Percentiles rank a stretch among this genome's conserved stretches.
Conservation (phyloP, 139 green algal genomes). For the Micractinium conductrix region DNA sequence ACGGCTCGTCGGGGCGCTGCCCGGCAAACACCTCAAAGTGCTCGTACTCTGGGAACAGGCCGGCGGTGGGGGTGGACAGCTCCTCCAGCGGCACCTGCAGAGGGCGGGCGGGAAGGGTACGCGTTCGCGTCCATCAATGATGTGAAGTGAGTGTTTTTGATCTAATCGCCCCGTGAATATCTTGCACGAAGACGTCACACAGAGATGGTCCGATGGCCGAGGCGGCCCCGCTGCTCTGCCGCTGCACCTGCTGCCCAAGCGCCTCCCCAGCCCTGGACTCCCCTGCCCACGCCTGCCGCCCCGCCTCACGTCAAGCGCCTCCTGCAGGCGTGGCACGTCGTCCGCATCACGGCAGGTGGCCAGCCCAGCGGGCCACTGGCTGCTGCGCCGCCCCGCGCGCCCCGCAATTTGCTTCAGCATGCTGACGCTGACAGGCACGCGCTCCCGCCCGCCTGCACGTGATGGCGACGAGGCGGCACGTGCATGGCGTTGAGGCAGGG, state of each 20-base stretch:
- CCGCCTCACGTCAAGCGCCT: constrained; percentile 30
- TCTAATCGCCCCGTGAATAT: no score
- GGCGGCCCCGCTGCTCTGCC: no score
- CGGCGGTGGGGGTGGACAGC: constrained; percentile 30
- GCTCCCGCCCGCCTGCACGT: neutral
- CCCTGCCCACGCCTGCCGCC: no score
- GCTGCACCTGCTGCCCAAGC: no score
- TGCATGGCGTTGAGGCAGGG: no score
- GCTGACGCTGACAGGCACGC: constrained; percentile 27
- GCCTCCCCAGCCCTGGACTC: no score
- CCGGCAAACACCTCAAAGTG: constrained; percentile 71
- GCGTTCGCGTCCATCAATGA: no score
- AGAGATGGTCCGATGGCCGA: no score
- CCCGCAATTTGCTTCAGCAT: constrained; percentile 65
- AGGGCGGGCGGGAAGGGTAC: no score
- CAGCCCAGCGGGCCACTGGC: constrained; percentile 30
- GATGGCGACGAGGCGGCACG: no score
- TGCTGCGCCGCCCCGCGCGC: constrained; percentile 49
- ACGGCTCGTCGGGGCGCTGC: constrained; percentile 24
- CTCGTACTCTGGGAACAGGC: constrained; percentile 75
- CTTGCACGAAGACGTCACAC: no score
- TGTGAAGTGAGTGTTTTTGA: no score
- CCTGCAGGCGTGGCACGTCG: constrained; percentile 33
- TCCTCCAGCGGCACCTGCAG: constrained; percentile 32
- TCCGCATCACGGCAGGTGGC: constrained; percentile 38